A percentile compares a stretch with the other conserved stretches of the same genome.
Conservation (phyloP, 768 basidiomycete genomes). For the Leucocoprinus leucothites region DNA sequence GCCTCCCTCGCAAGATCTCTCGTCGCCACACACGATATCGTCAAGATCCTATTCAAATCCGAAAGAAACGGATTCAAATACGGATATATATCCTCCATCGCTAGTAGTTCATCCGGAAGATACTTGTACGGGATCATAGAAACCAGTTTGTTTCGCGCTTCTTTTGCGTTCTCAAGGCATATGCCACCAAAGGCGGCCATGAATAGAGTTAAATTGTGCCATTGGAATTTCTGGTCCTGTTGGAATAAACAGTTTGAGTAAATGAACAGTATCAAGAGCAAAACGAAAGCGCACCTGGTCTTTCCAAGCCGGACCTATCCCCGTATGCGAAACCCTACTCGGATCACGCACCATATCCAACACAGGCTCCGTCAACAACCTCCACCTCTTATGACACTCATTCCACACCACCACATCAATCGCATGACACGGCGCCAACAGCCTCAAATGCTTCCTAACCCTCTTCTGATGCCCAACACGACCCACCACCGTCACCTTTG, state of each 20-base stretch:
- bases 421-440: constrained; percentile 59
- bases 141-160: constrained; percentile 47
- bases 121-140: constrained; percentile 51
- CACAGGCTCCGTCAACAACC: constrained; percentile 56
- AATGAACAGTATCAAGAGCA: neutral
- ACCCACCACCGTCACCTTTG: constrained; percentile 64
- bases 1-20: constrained; percentile 83
- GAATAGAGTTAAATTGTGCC: constrained; percentile 83
- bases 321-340: constrained; percentile 24
- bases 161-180: constrained; percentile 27
- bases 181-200: constrained; percentile 71
- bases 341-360: constrained; percentile 35
- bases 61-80: constrained; percentile 65
- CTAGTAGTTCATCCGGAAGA: constrained; percentile 74
- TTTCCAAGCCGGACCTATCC: constrained; percentile 20
- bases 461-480: constrained; percentile 81
- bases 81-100: constrained; percentile 51
- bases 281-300: constrained; percentile 24
- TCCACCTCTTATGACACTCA: constrained; percentile 80
- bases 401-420: constrained; percentile 81
- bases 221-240: constrained; percentile 74
- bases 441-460: constrained; percentile 65
- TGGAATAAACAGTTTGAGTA: neutral
- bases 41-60: constrained; percentile 65
- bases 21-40: constrained; percentile 58